Percentiles rank a stretch among this genome's conserved stretches.
Evolutionary conservation across 352 stramenopile species (phyloP).

Genomic region (Phytophthora capsici): DNA sequence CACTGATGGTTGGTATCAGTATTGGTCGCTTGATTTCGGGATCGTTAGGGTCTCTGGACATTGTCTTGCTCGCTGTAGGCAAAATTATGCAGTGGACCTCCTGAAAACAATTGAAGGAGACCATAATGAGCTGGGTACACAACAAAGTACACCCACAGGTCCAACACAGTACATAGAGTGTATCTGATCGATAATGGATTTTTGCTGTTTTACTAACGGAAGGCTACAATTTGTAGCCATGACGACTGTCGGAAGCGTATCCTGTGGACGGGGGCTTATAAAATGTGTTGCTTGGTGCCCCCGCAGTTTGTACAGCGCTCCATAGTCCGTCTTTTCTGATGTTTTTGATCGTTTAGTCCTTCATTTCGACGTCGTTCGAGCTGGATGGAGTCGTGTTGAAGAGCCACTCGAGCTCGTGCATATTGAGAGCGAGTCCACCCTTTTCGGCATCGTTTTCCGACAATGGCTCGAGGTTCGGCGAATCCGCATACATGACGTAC

Average conservation of each 20-base stretch:
- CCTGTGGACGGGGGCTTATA: constrained; percentile 3
- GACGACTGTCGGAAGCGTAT: constrained; percentile 19
- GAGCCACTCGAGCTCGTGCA: constrained; percentile 44
- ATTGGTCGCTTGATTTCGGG: constrained; percentile 17
- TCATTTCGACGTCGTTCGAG: constrained; percentile 33
- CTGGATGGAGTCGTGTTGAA: constrained; percentile 33
- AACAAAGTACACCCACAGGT: constrained; percentile 16
- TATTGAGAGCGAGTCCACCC: constrained; percentile 23
- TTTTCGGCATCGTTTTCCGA: constrained; percentile 12
- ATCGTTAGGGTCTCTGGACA: constrained; percentile 14
- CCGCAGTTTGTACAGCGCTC: constrained; percentile 1
- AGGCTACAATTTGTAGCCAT: constrained; percentile 29
- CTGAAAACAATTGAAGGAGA: not conserved
- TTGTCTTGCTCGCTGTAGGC: constrained; percentile 6
- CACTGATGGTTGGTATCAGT: constrained; percentile 28
- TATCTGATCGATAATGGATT: constrained; percentile 33
- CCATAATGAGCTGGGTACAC: constrained; percentile 21
- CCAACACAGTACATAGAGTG: constrained; percentile 24
- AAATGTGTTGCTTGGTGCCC: constrained; percentile 3
- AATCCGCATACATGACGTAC: constrained; percentile 53
- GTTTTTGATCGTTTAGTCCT: constrained; percentile 6
- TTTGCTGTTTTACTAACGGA: constrained; percentile 17
- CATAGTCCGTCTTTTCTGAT: not conserved
- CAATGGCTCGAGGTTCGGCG: constrained; percentile 38
- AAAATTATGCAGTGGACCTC: constrained; percentile 28